A percentile compares a stretch with the other conserved stretches of the same genome.
These are phyloP conservation scores for Rhynchospora pubera DNA, from an alignment of 176 grass and related monocot genomes.

Conservation along the genomic window DNA sequence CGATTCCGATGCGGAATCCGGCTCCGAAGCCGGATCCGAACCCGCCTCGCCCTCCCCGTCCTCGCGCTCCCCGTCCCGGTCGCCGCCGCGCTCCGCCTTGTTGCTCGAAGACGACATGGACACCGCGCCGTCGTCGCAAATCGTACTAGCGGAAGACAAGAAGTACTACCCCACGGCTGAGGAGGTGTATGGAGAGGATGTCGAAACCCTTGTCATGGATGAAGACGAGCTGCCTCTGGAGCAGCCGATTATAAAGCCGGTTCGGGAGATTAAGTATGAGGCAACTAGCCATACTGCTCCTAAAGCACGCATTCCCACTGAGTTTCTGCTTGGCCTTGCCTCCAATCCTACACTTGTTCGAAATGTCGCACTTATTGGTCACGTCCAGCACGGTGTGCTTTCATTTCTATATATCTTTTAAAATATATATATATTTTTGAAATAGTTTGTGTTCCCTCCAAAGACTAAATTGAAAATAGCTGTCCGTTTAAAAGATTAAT, in stretches of 20 bases:
- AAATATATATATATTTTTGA: no score
- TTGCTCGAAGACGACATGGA: constrained; percentile 47
- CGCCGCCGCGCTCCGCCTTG: constrained; percentile 38
- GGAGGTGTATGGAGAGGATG: constrained; percentile 90
- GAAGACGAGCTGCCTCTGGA: constrained; percentile 95
- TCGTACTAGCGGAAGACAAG: constrained; percentile 97
- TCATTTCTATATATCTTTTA: no score
- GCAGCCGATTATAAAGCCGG: constrained; percentile 75
- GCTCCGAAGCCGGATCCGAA: constrained; percentile 9
- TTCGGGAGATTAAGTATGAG: constrained; percentile 68
- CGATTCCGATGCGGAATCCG: constrained; percentile 58
- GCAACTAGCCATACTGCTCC: constrained; percentile 54
- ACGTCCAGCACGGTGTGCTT: constrained; percentile 65
- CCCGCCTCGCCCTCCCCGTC: constrained; percentile 38
- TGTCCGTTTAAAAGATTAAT: background rate
- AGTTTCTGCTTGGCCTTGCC: constrained; percentile 91
- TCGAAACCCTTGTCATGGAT: constrained; percentile 97
- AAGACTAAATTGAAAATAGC: background rate
- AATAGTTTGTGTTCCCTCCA: background rate
- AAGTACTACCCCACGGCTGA: constrained; percentile 99
- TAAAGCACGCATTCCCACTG: constrained; percentile 69
- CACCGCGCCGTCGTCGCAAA: constrained; percentile 40
- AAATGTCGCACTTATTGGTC: constrained; percentile 74
- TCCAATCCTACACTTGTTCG: constrained; percentile 76
- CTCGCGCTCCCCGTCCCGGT: constrained; percentile 31